Conservation (phyloP, 768 basidiomycete species). For the Paxillus rubicundulus region DNA sequence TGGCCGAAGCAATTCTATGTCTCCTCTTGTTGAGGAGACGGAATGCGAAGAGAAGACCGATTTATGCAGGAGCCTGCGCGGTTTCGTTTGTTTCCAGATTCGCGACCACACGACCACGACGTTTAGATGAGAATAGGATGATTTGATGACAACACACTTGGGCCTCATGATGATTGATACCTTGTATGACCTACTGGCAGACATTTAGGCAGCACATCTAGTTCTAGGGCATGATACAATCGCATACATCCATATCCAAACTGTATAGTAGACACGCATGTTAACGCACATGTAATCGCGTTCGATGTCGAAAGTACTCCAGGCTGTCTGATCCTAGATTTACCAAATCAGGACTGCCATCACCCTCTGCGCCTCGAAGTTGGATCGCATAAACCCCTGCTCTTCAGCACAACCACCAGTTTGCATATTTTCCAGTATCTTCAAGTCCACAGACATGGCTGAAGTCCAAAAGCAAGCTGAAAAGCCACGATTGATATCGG, state of each 20-base stretch:
- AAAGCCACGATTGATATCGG: conserved; percentile 54
- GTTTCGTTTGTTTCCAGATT: conserved; percentile 52
- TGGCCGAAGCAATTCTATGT: conserved; percentile 44
- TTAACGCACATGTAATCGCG: neutral
- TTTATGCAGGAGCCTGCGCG: conserved; percentile 44
- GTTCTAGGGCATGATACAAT: conserved; percentile 23
- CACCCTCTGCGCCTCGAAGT: conserved; percentile 1
- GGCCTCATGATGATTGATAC: conserved; percentile 16
- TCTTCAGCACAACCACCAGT: conserved; percentile 5
- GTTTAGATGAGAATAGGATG: conserved; percentile 5
- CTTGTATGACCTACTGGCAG: conserved; percentile 12
- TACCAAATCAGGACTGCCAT: conserved; percentile 27
- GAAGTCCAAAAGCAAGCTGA: conserved; percentile 50
- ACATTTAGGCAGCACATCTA: conserved; percentile 19
- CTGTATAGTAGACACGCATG: conserved; percentile 28
- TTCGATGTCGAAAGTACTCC: neutral
- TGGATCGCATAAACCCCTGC: conserved; percentile 1
- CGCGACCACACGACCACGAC: neutral
- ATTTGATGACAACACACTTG: conserved; percentile 9
- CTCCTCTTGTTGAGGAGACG: conserved; percentile 9
- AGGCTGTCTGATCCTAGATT: neutral
- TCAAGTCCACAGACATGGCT: conserved; percentile 45
- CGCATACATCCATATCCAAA: conserved; percentile 10
- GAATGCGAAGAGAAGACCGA: conserved; percentile 26
- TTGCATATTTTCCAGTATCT: conserved; percentile 1